Evolutionary conservation across 768 basidiomycete genomes (phyloP), one percentile per base, ranked within the genome.

Genomic region (Polyporus arcularius): DNA sequence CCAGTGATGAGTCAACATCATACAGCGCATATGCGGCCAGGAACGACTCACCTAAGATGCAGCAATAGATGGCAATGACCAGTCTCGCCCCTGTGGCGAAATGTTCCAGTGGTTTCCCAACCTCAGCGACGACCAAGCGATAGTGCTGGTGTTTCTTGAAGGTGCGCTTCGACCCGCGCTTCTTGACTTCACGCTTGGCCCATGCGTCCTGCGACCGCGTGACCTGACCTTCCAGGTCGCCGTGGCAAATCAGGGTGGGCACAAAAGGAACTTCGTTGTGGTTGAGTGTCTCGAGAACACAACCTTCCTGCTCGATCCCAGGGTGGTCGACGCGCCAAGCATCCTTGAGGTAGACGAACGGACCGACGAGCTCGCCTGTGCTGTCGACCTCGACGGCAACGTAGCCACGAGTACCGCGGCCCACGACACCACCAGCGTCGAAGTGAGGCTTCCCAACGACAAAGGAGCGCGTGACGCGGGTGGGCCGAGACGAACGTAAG

Each of bases 311-410:
- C 38, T 48, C 7, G 15, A 56, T 39, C 2, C 15, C 39, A 10
- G 11, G 9, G 5, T 38, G 18, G 16, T 28, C 46, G n/a, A 55
- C 42, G 0, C 61, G 55, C 65, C 65, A 66, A 10, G 47, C 39
- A 45, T 66, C 65, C 53, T 63, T 66, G 16, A 66, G 42, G 16
- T 57, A 66, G 0, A 63, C 65, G 26, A 63, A 48, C 11, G 35
- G 35, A 35, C 35, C 35, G 35, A 35, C n/a, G 18, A 26, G 28
- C 5, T 26, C 14, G 8, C 10, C 46, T 18, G 7, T 6, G n/a
- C 18, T 28, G 18, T 30, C 14, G 8, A 43, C 38, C 15, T 65
- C 65, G 47, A 58, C 32, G 0, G 65, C 65, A n/a, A 66, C 41
- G 56, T 61, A 63, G 10, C 62, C 56, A 16, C 53, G 59, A 2